Evolutionary conservation across 495 filamentous ascomycete species (phyloP), one percentile per base, ranked within the genome.

Genomic region (Neurospora intermedia): DNA sequence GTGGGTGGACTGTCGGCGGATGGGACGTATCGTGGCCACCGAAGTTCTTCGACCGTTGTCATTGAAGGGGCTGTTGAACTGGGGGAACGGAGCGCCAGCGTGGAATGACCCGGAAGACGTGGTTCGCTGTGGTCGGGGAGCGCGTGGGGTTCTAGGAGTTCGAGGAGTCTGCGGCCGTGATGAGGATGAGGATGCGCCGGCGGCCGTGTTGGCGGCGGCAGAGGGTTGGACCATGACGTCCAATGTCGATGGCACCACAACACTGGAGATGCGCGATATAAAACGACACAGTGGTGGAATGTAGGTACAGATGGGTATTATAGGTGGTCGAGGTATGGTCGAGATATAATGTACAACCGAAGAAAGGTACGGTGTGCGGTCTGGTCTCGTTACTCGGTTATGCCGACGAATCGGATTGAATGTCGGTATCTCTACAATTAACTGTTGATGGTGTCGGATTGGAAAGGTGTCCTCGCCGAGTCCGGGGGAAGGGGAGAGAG

Each of bases 1-100:
- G 43, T 90, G 87, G 6, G 91, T 92, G 69, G 91, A 92, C 73
- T 90, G 85, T 71, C 88, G 92, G 69, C 85, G 83, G 4, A 81
- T 66, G 4, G 72, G 72, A 1, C 45, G 71, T 46, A 69, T 59
- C 35, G 20, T 69, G 11, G 73, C 72, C 23, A 72, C 77, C 16
- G 80, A 71, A 39, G 74, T 70, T 40, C 71, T 71, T 42, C 77
- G 54, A 35, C 6, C 1, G 54, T n/a, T 73, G 43, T 77, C 78
- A 31, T 75, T 62, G 75, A 77, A 78, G 0, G 78, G 74, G 31
- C 71, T 76, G 27, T 35, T 66, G 45, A 77, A 76, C 43, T 78
- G 75, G 39, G 83, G 83, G 9, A 84, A 80, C 70, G 84, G 83
- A n/a, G 81, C 83, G 72, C 84, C 84, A 54, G 84, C 84, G 76